Evolutionary conservation across 2,329 filamentous ascomycete genomes (phyloP).

Genomic region (Colletotrichum echinochloae): DNA sequence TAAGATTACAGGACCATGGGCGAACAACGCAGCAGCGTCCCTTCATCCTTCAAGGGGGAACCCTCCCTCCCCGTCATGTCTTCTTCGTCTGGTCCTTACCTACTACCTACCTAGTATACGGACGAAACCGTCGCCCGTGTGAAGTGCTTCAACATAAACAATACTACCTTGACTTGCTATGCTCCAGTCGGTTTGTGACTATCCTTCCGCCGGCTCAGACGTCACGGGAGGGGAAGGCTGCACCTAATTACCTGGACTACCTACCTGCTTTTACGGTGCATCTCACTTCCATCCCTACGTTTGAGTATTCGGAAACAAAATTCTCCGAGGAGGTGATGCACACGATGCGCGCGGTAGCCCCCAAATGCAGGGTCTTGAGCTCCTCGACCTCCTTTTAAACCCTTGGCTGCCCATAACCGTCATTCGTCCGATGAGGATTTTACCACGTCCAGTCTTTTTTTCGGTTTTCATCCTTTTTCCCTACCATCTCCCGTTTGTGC

Average conservation of each 20-base stretch:
- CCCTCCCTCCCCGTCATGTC: slow-evolving; percentile 17
- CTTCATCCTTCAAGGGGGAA: slow-evolving; percentile 23
- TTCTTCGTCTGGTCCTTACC: neutral
- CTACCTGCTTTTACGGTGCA: neutral
- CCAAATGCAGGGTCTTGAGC: slow-evolving; percentile 3
- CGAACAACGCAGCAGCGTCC: slow-evolving; percentile 11
- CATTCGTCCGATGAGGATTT: slow-evolving; percentile 1
- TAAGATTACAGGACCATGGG: slow-evolving; percentile 30
- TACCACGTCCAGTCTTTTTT: neutral
- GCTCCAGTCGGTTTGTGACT: neutral
- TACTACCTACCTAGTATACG: no score
- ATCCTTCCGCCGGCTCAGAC: neutral
- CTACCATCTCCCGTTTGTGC: neutral
- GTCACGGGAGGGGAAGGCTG: no score
- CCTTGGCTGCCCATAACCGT: neutral
- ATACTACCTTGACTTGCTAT: neutral
- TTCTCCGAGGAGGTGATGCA: neutral
- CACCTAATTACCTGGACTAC: neutral
- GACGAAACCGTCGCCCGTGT: neutral
- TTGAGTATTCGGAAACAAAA: slow-evolving; percentile 11
- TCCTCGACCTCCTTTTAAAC: neutral
- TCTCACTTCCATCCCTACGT: slow-evolving; percentile 1
- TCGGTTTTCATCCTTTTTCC: neutral
- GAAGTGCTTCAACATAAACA: neutral
- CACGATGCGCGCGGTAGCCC: neutral